Base-by-base conservation (phyloP, 2,329 filamentous ascomycete genomes). In the Botrytis byssoidea region DNA sequence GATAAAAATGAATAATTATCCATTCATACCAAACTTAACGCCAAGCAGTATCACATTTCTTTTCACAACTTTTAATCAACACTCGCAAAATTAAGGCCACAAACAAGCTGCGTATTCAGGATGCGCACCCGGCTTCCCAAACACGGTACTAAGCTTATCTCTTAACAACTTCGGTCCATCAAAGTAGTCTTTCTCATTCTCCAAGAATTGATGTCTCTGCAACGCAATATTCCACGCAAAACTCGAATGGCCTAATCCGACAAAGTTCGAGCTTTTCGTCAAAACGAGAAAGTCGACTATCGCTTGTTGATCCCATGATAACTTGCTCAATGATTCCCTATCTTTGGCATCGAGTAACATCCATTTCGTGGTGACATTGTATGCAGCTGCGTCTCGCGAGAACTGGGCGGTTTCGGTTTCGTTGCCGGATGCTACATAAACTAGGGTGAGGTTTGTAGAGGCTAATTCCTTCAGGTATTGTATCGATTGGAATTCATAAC, bases 231-330 rank as follows among this genome's bases (percentile, higher is more conserved):
- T 85, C 82, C 84, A 86, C 20, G 83, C 81, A 72, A 86, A 86
- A 76, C 81, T 83, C 74, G 83, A 85, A 78, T 82, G 82, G 18
- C 83, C 82, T 29, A 83, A 79, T 0, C 86, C 85, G 1, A 82
- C 81, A 73, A 87, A 83, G 12, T 83, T 77, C 16, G 81, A 82
- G 8, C 83, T 82, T n/a, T 83, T 80, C 72, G 83, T 78, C 78
- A 87, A 77, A 6, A 88, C 82, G 76, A 87, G 83, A 77, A 84
- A 87, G 78, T 88, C 86, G 4, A 87, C 83, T 32, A 87, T 77
- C 0, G 82, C 83, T 68, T 84, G 83, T 80, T 87, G 85, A 77
- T 86, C 84, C 81, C 82, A 86, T 2, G 79, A 82, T 64, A 87
- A 77, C 22, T 55, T 64, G 7, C 81, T 71, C 18, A 87, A 77